phyloP scores from a whole-genome alignment of 2,329 filamentous ascomycete species.

The Orbilia quercus region DNA sequence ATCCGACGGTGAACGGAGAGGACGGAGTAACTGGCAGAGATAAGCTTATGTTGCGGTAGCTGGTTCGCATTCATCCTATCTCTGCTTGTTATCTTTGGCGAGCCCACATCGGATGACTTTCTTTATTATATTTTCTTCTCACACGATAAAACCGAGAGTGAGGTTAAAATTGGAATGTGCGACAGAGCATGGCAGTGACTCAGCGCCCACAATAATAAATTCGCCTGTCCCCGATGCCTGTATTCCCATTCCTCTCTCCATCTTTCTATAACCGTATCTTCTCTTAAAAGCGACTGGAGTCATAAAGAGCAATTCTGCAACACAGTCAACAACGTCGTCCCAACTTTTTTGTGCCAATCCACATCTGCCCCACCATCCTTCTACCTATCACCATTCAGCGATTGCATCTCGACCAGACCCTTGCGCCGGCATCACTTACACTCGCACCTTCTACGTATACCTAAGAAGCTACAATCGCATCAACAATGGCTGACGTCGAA shows the following conservation, averaged over 20 bases:
- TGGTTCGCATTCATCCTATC: constrained; percentile 24
- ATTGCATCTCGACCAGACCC: constrained; percentile 12
- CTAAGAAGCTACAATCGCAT: neutral
- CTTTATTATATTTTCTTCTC: neutral
- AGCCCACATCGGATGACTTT: no score
- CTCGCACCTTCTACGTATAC: neutral
- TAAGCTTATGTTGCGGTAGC: constrained; percentile 5
- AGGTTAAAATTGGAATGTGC: neutral
- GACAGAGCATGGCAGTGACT: constrained; percentile 17
- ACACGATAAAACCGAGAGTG: neutral
- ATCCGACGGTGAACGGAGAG: constrained; percentile 11
- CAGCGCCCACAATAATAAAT: constrained; percentile 12
- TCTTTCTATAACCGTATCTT: neutral
- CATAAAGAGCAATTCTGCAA: constrained; percentile 20
- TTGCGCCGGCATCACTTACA: neutral
- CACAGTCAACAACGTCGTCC: constrained; percentile 21
- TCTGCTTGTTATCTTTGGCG: neutral
- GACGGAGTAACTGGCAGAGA: constrained; percentile 2
- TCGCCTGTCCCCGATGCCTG: neutral
- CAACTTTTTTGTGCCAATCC: constrained; percentile 14
- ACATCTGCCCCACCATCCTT: constrained; percentile 24
- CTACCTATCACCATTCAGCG: constrained; percentile 4
- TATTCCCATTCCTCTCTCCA: neutral
- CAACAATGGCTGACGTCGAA: constrained; percentile 46
- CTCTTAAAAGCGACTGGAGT: neutral